Evolutionary conservation across 306 rosid genomes (phyloP).

Genomic region (Cucurbita maxima): DNA sequence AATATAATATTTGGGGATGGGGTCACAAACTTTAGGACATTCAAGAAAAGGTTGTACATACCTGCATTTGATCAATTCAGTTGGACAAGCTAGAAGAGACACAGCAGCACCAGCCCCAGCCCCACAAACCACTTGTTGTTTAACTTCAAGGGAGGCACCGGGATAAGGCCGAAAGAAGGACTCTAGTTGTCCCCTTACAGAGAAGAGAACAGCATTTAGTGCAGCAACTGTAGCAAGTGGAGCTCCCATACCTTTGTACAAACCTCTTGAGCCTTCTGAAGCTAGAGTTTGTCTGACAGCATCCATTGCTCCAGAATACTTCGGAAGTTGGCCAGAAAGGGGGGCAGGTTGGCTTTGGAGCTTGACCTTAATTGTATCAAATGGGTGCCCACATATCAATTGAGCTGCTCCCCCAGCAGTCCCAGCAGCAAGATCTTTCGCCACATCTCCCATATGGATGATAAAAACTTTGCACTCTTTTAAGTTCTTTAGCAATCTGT

Average conservation of each 20-base stretch:
- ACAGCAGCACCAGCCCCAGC: constrained; percentile 94
- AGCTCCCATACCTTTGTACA: constrained; percentile 98
- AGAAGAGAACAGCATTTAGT: constrained; percentile 79
- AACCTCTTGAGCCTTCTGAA: constrained; percentile 78
- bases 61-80: constrained; percentile 97
- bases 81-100: constrained; percentile 85
- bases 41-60: constrained; percentile 7
- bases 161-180: constrained; percentile 57
- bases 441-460: constrained; percentile 78
- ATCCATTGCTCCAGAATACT: constrained; percentile 73
- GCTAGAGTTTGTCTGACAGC: constrained; percentile 83
- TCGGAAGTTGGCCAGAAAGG: constrained; percentile 62
- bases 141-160: constrained; percentile 47
- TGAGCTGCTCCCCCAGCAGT: constrained; percentile 90
- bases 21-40: not conserved
- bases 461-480: not conserved
- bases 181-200: constrained; percentile 87
- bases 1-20: not conserved
- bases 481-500: not conserved
- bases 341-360: constrained; percentile 95
- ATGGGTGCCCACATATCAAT: constrained; percentile 79
- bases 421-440: constrained; percentile 87
- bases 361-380: constrained; percentile 95
- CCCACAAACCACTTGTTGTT: constrained; percentile 65
- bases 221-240: constrained; percentile 96